Conservation (phyloP, 2,329 filamentous ascomycete genomes). For the Pestalotiopsis sp. region DNA sequence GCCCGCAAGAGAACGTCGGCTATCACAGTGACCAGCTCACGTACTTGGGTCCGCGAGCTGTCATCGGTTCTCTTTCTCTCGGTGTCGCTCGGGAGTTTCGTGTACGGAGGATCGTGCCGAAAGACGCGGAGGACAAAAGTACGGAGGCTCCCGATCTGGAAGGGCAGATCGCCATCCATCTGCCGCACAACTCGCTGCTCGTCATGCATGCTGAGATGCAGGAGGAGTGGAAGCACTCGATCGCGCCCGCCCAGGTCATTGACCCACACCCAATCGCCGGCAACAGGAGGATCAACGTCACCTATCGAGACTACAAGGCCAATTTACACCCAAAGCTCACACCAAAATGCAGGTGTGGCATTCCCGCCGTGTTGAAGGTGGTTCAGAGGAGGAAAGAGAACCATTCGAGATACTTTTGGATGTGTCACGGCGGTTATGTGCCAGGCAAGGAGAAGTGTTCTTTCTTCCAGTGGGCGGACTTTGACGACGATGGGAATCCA, state of each 20-base stretch:
- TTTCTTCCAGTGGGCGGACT: slow-evolving; percentile 85
- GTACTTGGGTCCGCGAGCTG: slow-evolving; percentile 83
- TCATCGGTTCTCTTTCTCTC: slow-evolving; percentile 88
- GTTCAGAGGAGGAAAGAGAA: slow-evolving; percentile 79
- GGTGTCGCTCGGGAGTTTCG: slow-evolving; percentile 94
- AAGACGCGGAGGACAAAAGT: slow-evolving; percentile 46
- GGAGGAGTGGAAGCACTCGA: slow-evolving; percentile 92
- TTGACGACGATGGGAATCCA: slow-evolving; percentile 85
- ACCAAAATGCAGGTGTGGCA: slow-evolving; percentile 74
- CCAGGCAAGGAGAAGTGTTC: slow-evolving; percentile 71
- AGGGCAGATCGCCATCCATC: slow-evolving; percentile 89
- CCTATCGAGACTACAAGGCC: slow-evolving; percentile 84
- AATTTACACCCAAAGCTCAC: slow-evolving; percentile 77
- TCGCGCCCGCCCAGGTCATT: slow-evolving; percentile 74
- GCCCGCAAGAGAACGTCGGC: slow-evolving; percentile 79
- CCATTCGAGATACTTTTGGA: slow-evolving; percentile 86
- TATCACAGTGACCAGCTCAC: slow-evolving; percentile 94
- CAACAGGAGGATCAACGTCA: slow-evolving; percentile 86
- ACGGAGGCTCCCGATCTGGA: slow-evolving; percentile 61
- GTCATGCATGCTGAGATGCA: slow-evolving; percentile 99
- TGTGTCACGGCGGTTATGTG: slow-evolving; percentile 79
- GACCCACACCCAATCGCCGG: slow-evolving; percentile 83
- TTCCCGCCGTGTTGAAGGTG: slow-evolving; percentile 72
- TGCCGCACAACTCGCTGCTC: slow-evolving; percentile 91
- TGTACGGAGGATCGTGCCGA: slow-evolving; percentile 74